Evolutionary conservation across 495 filamentous ascomycete species (phyloP).

Genomic region (Aspergillus taichungensis): DNA sequence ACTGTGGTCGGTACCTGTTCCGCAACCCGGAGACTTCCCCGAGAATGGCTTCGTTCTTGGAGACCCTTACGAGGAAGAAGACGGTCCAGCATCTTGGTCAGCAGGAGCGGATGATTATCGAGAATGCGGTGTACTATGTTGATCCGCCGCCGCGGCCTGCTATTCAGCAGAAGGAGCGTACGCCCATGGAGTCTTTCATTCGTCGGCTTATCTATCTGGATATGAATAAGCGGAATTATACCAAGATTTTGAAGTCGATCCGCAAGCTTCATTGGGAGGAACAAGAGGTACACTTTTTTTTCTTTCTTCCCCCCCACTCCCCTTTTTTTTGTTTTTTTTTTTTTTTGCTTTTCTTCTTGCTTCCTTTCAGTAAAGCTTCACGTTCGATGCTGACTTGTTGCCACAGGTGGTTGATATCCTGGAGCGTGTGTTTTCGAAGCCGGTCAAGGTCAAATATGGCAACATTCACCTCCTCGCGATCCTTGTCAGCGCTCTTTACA

Average conservation of each 20-base stretch:
- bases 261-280: slow-evolving; percentile 98
- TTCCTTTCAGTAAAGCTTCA: too few relatives aligned
- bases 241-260: slow-evolving; percentile 85
- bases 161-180: slow-evolving; percentile 92
- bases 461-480: slow-evolving; percentile 94
- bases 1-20: slow-evolving; percentile 89
- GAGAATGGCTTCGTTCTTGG: slow-evolving; percentile 85
- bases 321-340: too few relatives aligned
- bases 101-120: slow-evolving; percentile 95
- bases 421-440: slow-evolving; percentile 88
- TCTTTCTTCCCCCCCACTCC: too few relatives aligned
- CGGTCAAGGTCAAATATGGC: slow-evolving; percentile 93
- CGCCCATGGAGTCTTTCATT: slow-evolving; percentile 85
- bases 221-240: slow-evolving; percentile 88
- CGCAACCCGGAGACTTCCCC: slow-evolving; percentile 91
- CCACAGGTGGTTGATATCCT: slow-evolving; percentile 66
- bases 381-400: slow-evolving; percentile 7
- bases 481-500: slow-evolving; percentile 76
- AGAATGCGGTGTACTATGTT: slow-evolving; percentile 97
- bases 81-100: slow-evolving; percentile 88
- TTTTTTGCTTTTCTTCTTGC: too few relatives aligned
- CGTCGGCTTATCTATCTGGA: slow-evolving; percentile 86
- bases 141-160: slow-evolving; percentile 89
- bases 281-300: too few relatives aligned
- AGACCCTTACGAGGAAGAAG: slow-evolving; percentile 94